Percentiles rank a stretch among this genome's conserved stretches.
Evolutionary conservation across 2,329 filamentous ascomycete species (phyloP).

Genomic region (Claviceps sp.): DNA sequence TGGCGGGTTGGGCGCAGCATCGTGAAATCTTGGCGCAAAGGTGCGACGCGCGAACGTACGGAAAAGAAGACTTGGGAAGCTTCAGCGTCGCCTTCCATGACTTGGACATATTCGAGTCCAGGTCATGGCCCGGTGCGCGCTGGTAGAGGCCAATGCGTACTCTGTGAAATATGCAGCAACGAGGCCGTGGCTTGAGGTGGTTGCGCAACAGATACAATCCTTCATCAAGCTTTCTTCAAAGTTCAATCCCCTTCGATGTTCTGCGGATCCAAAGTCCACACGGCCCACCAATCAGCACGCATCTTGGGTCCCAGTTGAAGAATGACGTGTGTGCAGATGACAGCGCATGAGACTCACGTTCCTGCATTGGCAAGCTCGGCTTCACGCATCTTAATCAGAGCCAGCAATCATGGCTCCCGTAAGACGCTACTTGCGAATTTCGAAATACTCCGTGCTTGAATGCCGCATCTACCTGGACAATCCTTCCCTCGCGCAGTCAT

Average conservation of each 20-base stretch:
- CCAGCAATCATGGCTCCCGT: slow-evolving; percentile 60
- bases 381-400: neutral
- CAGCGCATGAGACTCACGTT: neutral
- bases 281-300: neutral
- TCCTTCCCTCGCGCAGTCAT: slow-evolving; percentile 66
- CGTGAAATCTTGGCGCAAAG: neutral
- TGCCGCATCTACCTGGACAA: slow-evolving; percentile 92
- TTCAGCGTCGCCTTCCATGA: slow-evolving; percentile 63
- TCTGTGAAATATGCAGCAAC: neutral
- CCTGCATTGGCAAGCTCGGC: too few species aligned
- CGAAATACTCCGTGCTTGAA: slow-evolving; percentile 89
- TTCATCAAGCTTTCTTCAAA: too few species aligned
- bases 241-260: neutral
- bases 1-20: neutral
- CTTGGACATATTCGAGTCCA: slow-evolving; percentile 29
- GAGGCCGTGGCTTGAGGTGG: neutral
- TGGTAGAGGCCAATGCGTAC: slow-evolving; percentile 3
- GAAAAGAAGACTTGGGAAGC: slow-evolving; percentile 62
- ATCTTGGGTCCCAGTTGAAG: neutral
- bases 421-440: slow-evolving; percentile 80
- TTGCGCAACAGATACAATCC: neutral
- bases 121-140: slow-evolving; percentile 14
- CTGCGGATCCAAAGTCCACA: neutral
- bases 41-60: slow-evolving; percentile 33
- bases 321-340: neutral